Base-by-base conservation (phyloP, 768 basidiomycete genomes). In the Basidioascus undulatus region DNA sequence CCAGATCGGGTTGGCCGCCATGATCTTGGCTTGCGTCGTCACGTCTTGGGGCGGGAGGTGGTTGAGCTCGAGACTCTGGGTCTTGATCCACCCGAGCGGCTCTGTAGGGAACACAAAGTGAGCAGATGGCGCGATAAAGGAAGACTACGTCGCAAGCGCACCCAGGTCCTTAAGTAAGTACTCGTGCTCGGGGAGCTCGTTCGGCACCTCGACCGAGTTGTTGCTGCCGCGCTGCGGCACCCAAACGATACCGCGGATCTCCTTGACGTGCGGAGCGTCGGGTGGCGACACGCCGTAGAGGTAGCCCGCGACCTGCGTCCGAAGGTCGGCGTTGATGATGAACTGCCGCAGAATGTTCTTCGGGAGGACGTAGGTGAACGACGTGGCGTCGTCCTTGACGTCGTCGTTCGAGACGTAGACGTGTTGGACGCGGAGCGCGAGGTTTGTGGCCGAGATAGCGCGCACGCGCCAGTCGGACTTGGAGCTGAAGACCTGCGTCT, bases 381-480 rank as follows among this genome's bases (percentile, higher is more conserved):
- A 81, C 19, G 76, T 74, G 5, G 87, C 84, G 53, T 96, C 92
- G 54, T 98, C 92, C 59, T 89, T 89, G 53, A 98, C 87, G 54
- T 98, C 89, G 53, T 98, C 92, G 54, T 94, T 98, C 32, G 86
- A 89, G 25, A 98, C 92, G 57, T 92, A 96, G 59, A 96, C 92
- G 56, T 98, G 87, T 56, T 96, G 87, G 45, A 96, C 66, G 53
- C 92, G 83, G 45, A 98, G 73, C 4, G 89, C 74, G 35, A 98
- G 68, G 59, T 98, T 87, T 18, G 87, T 96, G 0, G 92, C 79
- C 13, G 84, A 87, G 53, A 98, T 96, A 26, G 92, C 92, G 47
- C 92, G 78, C 25, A 94, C 81, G 51, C 92, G 83, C 92, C 92
- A 98, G 58, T 98, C 92, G 4, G 92, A 94, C 65, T 98, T 96